Evolutionary conservation across 2,329 filamentous ascomycete species (phyloP), one percentile per base, ranked within the genome.

Genomic region (Penicillium hordei): DNA sequence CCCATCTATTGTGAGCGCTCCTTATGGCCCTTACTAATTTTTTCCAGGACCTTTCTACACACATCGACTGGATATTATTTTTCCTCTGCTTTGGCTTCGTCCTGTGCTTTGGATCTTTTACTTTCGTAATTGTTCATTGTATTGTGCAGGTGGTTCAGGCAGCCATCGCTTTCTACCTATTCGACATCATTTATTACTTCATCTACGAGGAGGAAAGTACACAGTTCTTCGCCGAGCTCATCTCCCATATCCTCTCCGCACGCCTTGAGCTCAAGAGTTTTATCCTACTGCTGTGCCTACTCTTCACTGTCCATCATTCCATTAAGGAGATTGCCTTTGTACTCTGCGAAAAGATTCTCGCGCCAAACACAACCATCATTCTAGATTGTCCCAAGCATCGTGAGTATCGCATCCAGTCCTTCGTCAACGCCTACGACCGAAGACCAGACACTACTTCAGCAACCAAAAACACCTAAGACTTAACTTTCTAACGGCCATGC

Each of bases 381-480:
- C 4, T 34, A 12, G 48, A 29, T 44, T 52, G 39, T 31, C 17
- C 40, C 4, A 25, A 38, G 10, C 36, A 49, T 12, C 48, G 39
- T 36, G 53, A 56, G 53, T 36, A 29, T 7, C 31, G 53, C 12
- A 44, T 56, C 46, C 34, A 56, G 2, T 52, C 48, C 13, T 56
- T 44, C 33, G 6, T 52, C 23, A 4, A 29, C 15, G 5, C 10
- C 8, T 34, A 34, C 21, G 17, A 17, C 21, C 50, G 36, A 25
- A 44, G 17, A 13, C 0, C 12, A 46, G 9, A 15, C 17, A 31
- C 15, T 13, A 27, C 19, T 21, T 3, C 17, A 2, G 4, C 17
- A 33, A 52, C 17, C 13, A 19, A 15, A n/a, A 15, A 5, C 19
- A 7, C 9, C 12, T 7, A 36, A 45, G 4, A 25, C 13, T 21